phyloP scores from a whole-genome alignment of 176 grass and related monocot genomes.

The Rhynchospora breviuscula region DNA sequence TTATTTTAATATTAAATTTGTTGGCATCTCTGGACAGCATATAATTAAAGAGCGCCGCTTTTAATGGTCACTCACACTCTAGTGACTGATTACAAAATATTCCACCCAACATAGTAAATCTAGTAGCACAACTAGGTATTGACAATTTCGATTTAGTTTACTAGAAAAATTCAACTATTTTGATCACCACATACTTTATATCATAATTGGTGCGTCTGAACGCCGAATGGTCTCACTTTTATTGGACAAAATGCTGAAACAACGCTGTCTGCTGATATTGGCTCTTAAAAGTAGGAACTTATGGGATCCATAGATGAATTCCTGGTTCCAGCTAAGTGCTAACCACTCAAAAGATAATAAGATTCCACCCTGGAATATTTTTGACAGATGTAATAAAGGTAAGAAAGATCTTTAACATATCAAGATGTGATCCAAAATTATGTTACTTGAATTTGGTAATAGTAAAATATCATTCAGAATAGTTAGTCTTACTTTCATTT shows the following conservation, averaged over 20 bases:
- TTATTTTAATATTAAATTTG: conserved; percentile 6
- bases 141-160: background rate
- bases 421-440: too few relatives aligned
- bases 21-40: background rate
- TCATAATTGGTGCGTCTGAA: background rate
- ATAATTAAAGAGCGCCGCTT: background rate
- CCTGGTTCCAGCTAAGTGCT: background rate
- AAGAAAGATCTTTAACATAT: background rate
- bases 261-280: background rate
- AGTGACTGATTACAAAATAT: conserved; percentile 12
- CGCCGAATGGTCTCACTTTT: background rate
- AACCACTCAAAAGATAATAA: background rate
- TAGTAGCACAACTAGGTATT: background rate
- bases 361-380: background rate
- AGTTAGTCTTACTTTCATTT: background rate
- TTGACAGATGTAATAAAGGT: background rate
- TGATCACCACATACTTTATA: background rate
- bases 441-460: too few relatives aligned
- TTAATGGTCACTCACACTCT: background rate
- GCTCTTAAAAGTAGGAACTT: background rate
- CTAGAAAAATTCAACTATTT: background rate
- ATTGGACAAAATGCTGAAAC: background rate
- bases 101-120: background rate
- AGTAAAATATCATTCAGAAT: background rate
- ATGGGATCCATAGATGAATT: background rate